Evolutionary conservation across 2,329 filamentous ascomycete species (phyloP).

Genomic region (Arthrobotrys iridis): DNA sequence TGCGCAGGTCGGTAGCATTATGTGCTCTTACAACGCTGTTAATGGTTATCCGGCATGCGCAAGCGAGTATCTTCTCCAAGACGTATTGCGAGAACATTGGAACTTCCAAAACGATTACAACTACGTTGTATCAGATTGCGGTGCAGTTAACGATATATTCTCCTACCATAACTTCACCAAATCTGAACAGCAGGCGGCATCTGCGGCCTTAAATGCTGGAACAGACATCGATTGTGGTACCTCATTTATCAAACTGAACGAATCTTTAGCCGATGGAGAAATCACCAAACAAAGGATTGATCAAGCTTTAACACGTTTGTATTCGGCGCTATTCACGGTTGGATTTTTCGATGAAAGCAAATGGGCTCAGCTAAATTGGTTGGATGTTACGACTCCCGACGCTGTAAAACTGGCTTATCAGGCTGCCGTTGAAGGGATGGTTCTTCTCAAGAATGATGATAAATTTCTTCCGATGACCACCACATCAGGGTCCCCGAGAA

Average conservation of each 20-base stretch:
- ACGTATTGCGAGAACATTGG: slow-evolving; percentile 73
- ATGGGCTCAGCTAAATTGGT: slow-evolving; percentile 66
- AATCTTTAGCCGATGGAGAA: background rate
- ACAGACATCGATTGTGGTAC: slow-evolving; percentile 61
- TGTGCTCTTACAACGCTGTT: slow-evolving; percentile 73
- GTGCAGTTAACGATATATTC: slow-evolving; percentile 71
- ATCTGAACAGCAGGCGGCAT: slow-evolving; percentile 60
- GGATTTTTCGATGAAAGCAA: slow-evolving; percentile 69
- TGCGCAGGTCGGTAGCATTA: slow-evolving; percentile 69
- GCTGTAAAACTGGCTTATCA: slow-evolving; percentile 69
- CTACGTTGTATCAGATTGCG: slow-evolving; percentile 74
- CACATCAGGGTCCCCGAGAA: slow-evolving; percentile 57
- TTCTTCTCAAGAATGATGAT: slow-evolving; percentile 68
- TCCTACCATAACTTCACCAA: too few relatives aligned
- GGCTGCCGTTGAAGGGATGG: slow-evolving; percentile 65
- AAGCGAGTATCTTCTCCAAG: slow-evolving; percentile 71
- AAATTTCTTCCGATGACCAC: slow-evolving; percentile 62
- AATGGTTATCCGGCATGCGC: slow-evolving; percentile 75
- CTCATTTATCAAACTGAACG: slow-evolving; percentile 45
- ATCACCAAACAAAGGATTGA: slow-evolving; percentile 60
- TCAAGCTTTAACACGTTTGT: slow-evolving; percentile 66
- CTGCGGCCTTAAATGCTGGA: slow-evolving; percentile 60
- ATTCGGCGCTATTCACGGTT: slow-evolving; percentile 67
- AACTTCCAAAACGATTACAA: slow-evolving; percentile 71
- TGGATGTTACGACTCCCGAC: slow-evolving; percentile 68